phyloP scores from a whole-genome alignment of 228 moss, liverwort and hornwort genomes.

The Sphagnum magellanicum region DNA sequence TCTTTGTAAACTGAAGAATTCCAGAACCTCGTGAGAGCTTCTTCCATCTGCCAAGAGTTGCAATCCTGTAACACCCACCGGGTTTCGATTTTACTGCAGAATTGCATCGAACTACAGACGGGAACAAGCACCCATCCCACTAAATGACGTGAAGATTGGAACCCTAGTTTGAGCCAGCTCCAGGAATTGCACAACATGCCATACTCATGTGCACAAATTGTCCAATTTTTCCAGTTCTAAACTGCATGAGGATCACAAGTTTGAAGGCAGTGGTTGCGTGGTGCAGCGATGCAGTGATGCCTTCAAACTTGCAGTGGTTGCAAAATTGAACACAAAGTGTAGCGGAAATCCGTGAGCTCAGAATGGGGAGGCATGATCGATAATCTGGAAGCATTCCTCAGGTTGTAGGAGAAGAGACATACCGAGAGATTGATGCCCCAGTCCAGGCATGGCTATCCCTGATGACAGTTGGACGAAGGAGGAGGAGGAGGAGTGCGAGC shows the following conservation, averaged over 20 bases:
- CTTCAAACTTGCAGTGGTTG: not conserved
- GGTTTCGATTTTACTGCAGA: not conserved
- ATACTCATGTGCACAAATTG: no score
- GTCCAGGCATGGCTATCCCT: constrained; percentile 13
- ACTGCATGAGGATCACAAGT: no score
- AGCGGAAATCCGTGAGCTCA: not conserved
- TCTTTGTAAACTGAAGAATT: not conserved
- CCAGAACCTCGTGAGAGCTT: not conserved
- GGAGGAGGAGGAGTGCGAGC: not conserved
- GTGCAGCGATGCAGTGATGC: not conserved
- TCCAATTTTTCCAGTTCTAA: no score
- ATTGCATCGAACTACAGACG: not conserved
- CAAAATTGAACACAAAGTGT: not conserved
- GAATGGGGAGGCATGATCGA: not conserved
- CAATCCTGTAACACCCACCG: not conserved
- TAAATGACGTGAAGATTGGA: no score
- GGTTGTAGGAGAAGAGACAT: not conserved
- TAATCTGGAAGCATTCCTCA: not conserved
- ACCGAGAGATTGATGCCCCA: constrained; percentile 29
- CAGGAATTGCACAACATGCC: no score
- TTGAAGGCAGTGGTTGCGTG: no score
- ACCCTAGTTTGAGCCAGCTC: no score
- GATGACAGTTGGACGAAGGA: constrained; percentile 5
- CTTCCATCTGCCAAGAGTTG: not conserved
- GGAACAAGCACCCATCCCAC: not conserved